Evolutionary conservation across 2,329 filamentous ascomycete species (phyloP).

Genomic region (Periconia macrospinosa): DNA sequence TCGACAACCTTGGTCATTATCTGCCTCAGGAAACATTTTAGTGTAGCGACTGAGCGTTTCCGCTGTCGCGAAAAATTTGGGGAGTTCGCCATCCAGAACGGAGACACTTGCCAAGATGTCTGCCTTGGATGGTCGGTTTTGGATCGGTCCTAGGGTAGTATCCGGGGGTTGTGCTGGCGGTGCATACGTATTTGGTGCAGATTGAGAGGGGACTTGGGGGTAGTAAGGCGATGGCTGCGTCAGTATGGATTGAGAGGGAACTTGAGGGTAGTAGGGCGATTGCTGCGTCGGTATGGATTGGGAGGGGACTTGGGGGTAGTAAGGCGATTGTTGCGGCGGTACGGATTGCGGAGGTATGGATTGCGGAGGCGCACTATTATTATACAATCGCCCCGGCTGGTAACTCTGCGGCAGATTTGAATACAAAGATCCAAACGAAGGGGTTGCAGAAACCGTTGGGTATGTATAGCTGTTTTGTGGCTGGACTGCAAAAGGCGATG

Average conservation of each 20-base stretch:
- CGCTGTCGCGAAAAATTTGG: background rate
- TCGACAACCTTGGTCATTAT: constrained; percentile 2
- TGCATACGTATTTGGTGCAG: background rate
- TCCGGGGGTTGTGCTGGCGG: background rate
- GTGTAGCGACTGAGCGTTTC: background rate
- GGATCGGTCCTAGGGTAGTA: background rate
- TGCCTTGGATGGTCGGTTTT: background rate
- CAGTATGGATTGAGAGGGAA: background rate
- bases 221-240: background rate
- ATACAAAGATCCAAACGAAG: too few relatives aligned
- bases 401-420: background rate
- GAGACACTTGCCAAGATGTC: background rate
- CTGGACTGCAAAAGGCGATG: background rate
- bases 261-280: background rate
- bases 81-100: background rate
- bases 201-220: background rate
- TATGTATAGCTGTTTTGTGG: background rate
- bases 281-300: background rate
- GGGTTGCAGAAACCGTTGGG: background rate
- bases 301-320: background rate
- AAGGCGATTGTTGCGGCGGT: background rate
- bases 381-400: background rate
- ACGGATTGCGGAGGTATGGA: background rate
- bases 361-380: background rate
- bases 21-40: constrained; percentile 1